Evolutionary conservation across 2,329 filamentous ascomycete species (phyloP).

Genomic region (Penicillium sp.): DNA sequence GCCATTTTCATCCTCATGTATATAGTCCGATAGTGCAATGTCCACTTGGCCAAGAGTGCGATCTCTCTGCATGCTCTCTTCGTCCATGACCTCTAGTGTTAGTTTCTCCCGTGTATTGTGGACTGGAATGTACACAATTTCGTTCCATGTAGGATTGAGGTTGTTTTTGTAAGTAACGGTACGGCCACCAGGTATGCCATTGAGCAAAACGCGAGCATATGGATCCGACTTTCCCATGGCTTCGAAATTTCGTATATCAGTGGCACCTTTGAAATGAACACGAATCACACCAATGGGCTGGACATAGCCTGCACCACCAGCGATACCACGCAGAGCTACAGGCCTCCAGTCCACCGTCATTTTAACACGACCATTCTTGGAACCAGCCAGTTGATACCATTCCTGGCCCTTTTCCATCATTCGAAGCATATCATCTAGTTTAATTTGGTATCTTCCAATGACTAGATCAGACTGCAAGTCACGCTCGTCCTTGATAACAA

Average conservation of each 20-base stretch:
- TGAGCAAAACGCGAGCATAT: slow-evolving; percentile 82
- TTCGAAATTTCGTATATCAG: slow-evolving; percentile 84
- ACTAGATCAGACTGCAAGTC: slow-evolving; percentile 79
- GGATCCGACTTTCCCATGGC: slow-evolving; percentile 96
- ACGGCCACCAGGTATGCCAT: slow-evolving; percentile 82
- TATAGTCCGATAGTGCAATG: slow-evolving; percentile 71
- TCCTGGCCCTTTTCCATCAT: slow-evolving; percentile 89
- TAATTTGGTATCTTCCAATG: slow-evolving; percentile 90
- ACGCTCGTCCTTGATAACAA: slow-evolving; percentile 93
- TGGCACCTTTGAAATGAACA: slow-evolving; percentile 81
- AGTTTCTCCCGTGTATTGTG: slow-evolving; percentile 81
- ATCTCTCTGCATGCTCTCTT: slow-evolving; percentile 88
- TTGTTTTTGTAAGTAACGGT: slow-evolving; percentile 97
- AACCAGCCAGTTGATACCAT: slow-evolving; percentile 86
- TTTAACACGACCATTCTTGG: slow-evolving; percentile 79
- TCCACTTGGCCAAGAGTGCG: slow-evolving; percentile 80
- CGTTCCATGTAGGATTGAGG: slow-evolving; percentile 91
- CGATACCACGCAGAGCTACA: slow-evolving; percentile 75
- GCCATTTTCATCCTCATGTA: slow-evolving; percentile 71
- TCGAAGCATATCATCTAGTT: slow-evolving; percentile 87
- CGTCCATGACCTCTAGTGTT: slow-evolving; percentile 91
- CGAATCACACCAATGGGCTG: slow-evolving; percentile 94
- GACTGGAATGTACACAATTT: slow-evolving; percentile 89
- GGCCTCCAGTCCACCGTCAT: slow-evolving; percentile 94
- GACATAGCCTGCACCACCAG: slow-evolving; percentile 78